A percentile compares a stretch with the other conserved stretches of the same genome.
These are phyloP conservation scores for Penicillium sp. DNA, from an alignment of 2,329 filamentous ascomycete species.

Conservation along the genomic window DNA sequence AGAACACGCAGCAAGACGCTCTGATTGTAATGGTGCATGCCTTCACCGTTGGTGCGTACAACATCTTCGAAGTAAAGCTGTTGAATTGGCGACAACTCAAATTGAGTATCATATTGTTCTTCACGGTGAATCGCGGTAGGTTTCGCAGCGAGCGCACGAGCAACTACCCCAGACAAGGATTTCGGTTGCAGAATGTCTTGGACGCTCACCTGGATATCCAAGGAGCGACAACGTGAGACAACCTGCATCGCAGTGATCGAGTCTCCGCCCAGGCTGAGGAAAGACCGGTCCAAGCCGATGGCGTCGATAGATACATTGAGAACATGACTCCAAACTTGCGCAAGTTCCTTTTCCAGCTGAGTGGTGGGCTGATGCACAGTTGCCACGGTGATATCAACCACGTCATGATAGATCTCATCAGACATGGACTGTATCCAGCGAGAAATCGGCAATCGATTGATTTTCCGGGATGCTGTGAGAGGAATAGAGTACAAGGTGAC, in stretches of 20 bases:
- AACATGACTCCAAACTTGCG: conserved; percentile 2
- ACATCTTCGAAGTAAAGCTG: conserved; percentile 3
- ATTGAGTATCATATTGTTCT: conserved; percentile 1
- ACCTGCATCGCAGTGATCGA: conserved; percentile 7
- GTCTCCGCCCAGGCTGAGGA: conserved; percentile 3
- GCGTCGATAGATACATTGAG: conserved; percentile 1
- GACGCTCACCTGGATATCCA: conserved; percentile 13
- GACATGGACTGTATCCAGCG: conserved; percentile 6
- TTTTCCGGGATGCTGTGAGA: conserved; percentile 5
- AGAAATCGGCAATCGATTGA: conserved; percentile 4
- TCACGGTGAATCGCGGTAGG: background rate
- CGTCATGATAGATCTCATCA: background rate
- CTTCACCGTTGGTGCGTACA: background rate
- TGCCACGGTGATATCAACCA: conserved; percentile 1
- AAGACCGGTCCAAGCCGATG: conserved; percentile 1
- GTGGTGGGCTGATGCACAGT: background rate
- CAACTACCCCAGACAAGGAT: background rate
- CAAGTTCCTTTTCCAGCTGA: background rate
- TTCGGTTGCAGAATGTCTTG: conserved; percentile 14
- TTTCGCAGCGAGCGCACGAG: background rate
- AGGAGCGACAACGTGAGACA: conserved; percentile 8
- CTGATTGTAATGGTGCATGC: conserved; percentile 2
- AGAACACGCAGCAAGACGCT: background rate
- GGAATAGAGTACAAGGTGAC: conserved; percentile 7
- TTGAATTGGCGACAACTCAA: conserved; percentile 3